A percentile compares a stretch with the other conserved stretches of the same genome.
Conservation (phyloP, 2,329 filamentous ascomycete genomes). For the Fusarium falciforme region DNA sequence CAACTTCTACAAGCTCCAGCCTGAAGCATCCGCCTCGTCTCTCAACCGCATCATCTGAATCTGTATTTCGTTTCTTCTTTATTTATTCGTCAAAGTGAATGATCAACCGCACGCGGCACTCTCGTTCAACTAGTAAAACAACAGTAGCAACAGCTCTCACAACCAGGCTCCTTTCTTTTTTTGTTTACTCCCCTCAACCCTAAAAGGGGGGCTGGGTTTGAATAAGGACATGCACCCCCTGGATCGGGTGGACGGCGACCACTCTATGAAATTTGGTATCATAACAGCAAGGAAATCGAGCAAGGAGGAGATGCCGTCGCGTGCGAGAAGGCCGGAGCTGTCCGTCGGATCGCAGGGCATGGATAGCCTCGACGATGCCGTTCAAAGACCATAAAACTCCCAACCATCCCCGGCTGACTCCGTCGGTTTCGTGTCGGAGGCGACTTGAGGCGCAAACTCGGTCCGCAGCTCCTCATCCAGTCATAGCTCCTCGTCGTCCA, state of each 20-base stretch:
- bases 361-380: constrained; percentile 7
- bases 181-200: constrained; percentile 11
- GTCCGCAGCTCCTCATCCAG: constrained; percentile 75
- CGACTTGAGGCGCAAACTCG: constrained; percentile 63
- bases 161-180: constrained; percentile 21
- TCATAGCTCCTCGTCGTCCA: constrained; percentile 93
- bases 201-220: constrained; percentile 3
- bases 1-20: constrained; percentile 24
- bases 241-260: constrained; percentile 17
- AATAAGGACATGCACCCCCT: constrained; percentile 32
- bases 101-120: constrained; percentile 1
- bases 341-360: neutral
- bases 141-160: constrained; percentile 3
- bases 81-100: constrained; percentile 30
- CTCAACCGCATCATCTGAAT: constrained; percentile 4
- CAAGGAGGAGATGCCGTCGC: constrained; percentile 22
- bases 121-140: neutral
- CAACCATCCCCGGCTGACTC: constrained; percentile 65
- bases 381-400: constrained; percentile 72
- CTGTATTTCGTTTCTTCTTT: constrained; percentile 28
- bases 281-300: constrained; percentile 46
- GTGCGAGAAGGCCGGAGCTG: neutral
- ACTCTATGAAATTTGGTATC: constrained; percentile 48
- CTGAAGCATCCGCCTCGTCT: neutral
- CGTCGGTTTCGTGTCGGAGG: constrained; percentile 42